Percentiles rank a stretch among this genome's conserved stretches.
These are phyloP conservation scores for Spraguea lophii DNA, from an alignment of 371 early-diverging fungal species.

Conservation along the genomic window DNA sequence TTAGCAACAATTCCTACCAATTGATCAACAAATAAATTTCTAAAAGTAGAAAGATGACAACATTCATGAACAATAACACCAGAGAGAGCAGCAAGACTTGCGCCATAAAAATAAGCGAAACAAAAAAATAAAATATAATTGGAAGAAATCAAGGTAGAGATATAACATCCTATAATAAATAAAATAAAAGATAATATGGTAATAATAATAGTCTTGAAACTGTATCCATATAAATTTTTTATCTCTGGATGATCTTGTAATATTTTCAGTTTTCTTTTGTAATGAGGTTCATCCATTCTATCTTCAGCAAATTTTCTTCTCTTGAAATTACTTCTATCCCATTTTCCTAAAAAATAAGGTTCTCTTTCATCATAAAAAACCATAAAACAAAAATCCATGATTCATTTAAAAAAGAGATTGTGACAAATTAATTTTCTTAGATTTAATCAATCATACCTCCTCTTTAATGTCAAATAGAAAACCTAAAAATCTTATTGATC, in stretches of 20 bases:
- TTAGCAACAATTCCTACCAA: constrained; percentile 61
- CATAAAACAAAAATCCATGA: too few relatives aligned
- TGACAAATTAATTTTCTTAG: too few relatives aligned
- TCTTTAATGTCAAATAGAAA: too few relatives aligned
- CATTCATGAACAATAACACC: constrained; percentile 63
- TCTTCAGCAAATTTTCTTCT: too few relatives aligned
- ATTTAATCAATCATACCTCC: too few relatives aligned
- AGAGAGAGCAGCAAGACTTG: constrained; percentile 45
- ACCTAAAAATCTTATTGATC: too few relatives aligned
- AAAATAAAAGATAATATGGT: not conserved
- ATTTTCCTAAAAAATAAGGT: too few relatives aligned
- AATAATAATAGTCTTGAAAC: not conserved
- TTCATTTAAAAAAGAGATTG: too few relatives aligned
- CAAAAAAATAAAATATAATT: not conserved
- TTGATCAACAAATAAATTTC: constrained; percentile 54
- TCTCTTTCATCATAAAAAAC: too few relatives aligned
- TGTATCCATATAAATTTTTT: constrained; percentile 42
- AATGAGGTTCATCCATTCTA: constrained; percentile 89
- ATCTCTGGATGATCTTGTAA: constrained; percentile 52
- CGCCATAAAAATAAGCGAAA: constrained; percentile 48
- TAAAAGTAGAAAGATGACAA: constrained; percentile 58
- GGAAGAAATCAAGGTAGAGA: not conserved
- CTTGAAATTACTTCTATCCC: too few relatives aligned
- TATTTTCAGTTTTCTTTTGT: constrained; percentile 63
- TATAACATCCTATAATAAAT: not conserved